Evolutionary conservation across 805 yeast genomes (phyloP).

Genomic region (Alloascoidea africana): DNA sequence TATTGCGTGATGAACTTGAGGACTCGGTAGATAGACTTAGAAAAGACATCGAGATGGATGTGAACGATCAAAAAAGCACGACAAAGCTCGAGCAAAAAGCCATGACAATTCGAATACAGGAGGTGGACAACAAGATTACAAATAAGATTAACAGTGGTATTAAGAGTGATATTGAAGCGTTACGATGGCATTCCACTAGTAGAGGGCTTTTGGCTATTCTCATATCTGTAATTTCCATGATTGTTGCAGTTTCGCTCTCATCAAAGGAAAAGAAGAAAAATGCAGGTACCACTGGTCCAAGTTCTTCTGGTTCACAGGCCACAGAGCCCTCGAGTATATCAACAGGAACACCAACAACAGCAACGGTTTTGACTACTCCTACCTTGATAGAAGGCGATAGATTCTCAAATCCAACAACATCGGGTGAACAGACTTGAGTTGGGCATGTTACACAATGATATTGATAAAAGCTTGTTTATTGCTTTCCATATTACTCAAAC

Average conservation of each 20-base stretch:
- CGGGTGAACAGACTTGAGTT: too few species aligned
- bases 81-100: constrained; percentile 62
- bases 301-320: too few species aligned
- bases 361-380: too few species aligned
- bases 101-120: constrained; percentile 60
- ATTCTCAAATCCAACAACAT: too few species aligned
- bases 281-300: too few species aligned
- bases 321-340: too few species aligned
- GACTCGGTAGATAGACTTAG: constrained; percentile 43
- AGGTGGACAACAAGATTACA: constrained; percentile 69
- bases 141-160: constrained; percentile 71
- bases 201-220: constrained; percentile 72
- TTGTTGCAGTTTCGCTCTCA: constrained; percentile 30
- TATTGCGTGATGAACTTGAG: constrained; percentile 63
- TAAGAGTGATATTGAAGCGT: constrained; percentile 72
- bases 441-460: too few species aligned
- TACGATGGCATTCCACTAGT: constrained; percentile 88
- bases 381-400: too few species aligned
- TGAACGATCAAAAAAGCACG: constrained; percentile 76
- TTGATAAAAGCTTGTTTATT: too few species aligned
- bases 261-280: constrained; percentile 17
- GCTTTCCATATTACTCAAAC: too few species aligned
- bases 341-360: too few species aligned
- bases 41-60: constrained; percentile 69
- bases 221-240: constrained; percentile 43